Evolutionary conservation across 495 filamentous ascomycete genomes (phyloP), one percentile per base, ranked within the genome.

Genomic region (Tuber borchii): DNA sequence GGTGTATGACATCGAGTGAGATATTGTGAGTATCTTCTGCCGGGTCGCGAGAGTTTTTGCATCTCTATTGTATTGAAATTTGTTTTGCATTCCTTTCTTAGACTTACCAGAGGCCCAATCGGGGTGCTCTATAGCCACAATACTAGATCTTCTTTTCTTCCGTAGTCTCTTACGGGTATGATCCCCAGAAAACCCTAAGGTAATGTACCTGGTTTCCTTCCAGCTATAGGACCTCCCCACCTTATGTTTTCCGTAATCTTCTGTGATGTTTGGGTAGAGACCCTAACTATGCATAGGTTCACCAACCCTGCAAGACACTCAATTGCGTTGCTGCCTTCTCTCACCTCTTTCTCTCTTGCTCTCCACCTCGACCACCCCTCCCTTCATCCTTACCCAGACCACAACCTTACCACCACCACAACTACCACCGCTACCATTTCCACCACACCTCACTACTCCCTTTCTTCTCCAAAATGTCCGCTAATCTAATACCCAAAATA

Each of bases 61-160:
- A 61, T 31, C 14, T 31, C 10, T 31, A n/a, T 31, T 14, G 3
- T 2, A 31, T 22, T 2, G n/a, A 61, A 61, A 61, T 61, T 31
- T 31, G 3, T 4, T 61, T 61, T 12, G 26, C 9, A 56, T 16
- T 61, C 26, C 16, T 12, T 26, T 6, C 22, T 1, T 31, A 26
- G 9, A 12, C 12, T 61, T 61, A 26, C 22, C 14, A 3, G 22
- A 0, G 9, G 22, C 51, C 12, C 9, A 56, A 56, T 12, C 0
- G 5, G 9, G 10, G n/a, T 26, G 10, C 5, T 0, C 22, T 12
- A 1, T n/a, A n/a, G 0, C 8, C 10, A 26, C 12, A 0, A 12
- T n/a, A 2, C 7, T 51, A 51, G 48, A 12, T 61, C 3, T 46
- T 46, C 16, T 14, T 61, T 31, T 6, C 12, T 61, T 61, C 3